A percentile compares a stretch with the other conserved stretches of the same genome.
Evolutionary conservation across 2,329 filamentous ascomycete genomes (phyloP).

Genomic region (Verticillium longisporum): DNA sequence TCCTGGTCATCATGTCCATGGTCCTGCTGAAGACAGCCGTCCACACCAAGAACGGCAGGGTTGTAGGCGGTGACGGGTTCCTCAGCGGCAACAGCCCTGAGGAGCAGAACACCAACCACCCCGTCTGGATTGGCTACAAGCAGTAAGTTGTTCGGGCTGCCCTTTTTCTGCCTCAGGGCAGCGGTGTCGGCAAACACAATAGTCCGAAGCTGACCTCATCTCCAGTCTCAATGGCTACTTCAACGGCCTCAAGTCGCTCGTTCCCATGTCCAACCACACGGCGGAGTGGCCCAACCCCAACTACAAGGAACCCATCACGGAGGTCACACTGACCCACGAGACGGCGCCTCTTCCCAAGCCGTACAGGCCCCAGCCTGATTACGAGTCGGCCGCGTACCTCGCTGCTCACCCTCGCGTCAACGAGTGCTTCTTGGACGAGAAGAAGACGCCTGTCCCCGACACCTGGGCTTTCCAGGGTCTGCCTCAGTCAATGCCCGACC

Average conservation of each 20-base stretch:
- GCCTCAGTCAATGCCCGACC: slow-evolving; percentile 69
- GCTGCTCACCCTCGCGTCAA: slow-evolving; percentile 44
- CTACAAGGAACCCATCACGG: slow-evolving; percentile 23
- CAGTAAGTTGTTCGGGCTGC: slow-evolving; percentile 27
- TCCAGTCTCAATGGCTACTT: slow-evolving; percentile 73
- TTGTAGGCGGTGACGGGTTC: slow-evolving; percentile 14
- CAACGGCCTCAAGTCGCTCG: slow-evolving; percentile 66
- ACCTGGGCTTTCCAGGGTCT: slow-evolving; percentile 64
- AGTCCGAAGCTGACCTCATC: neutral
- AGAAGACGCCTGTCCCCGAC: slow-evolving; percentile 51
- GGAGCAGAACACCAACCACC: slow-evolving; percentile 24
- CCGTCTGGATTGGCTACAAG: slow-evolving; percentile 30
- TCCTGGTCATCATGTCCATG: slow-evolving; percentile 32
- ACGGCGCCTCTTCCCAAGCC: slow-evolving; percentile 34
- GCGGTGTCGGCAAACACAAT: neutral
- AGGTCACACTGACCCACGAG: slow-evolving; percentile 23
- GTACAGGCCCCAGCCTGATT: slow-evolving; percentile 62
- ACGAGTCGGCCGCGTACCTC: slow-evolving; percentile 49
- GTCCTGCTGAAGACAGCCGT: slow-evolving; percentile 27
- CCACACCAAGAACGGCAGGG: slow-evolving; percentile 13
- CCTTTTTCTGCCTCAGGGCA: neutral
- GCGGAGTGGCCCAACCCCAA: slow-evolving; percentile 63
- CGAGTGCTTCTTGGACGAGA: slow-evolving; percentile 57
- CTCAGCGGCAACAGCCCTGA: slow-evolving; percentile 1
- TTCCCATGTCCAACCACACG: slow-evolving; percentile 54